Percentiles rank a stretch among this genome's conserved stretches.
These are phyloP conservation scores for Pontederia crassipes DNA, from an alignment of 176 grass and related monocot genomes.

Conservation along the genomic window DNA sequence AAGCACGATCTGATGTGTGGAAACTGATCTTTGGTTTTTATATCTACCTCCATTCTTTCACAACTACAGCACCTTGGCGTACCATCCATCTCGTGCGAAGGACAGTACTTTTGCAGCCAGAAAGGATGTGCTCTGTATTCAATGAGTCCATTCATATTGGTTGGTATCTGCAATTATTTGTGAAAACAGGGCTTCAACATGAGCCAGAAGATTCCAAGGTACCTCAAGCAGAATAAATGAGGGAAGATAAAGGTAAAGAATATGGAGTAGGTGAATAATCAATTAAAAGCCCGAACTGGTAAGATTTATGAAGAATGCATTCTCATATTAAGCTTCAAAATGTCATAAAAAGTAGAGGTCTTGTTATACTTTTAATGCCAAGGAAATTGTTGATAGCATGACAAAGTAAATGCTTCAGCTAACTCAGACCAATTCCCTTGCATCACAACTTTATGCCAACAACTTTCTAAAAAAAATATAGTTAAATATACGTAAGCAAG, in stretches of 20 bases:
- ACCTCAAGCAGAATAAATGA: background rate
- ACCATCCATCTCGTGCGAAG: slow-evolving; percentile 81
- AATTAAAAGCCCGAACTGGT: too few relatives aligned
- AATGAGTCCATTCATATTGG: slow-evolving; percentile 75
- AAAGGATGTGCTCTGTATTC: slow-evolving; percentile 95
- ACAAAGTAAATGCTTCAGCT: too few relatives aligned
- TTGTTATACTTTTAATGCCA: too few relatives aligned
- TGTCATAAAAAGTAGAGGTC: too few relatives aligned
- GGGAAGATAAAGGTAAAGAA: background rate
- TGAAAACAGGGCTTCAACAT: background rate
- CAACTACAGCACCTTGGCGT: slow-evolving; percentile 98
- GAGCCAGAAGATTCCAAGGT: slow-evolving; percentile 2
- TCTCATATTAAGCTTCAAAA: too few relatives aligned
- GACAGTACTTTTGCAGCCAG: slow-evolving; percentile 97
- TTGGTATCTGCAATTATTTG: slow-evolving; percentile 48
- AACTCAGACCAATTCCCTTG: too few relatives aligned
- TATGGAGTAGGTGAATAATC: too few relatives aligned
- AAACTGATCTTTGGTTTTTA: slow-evolving; percentile 4
- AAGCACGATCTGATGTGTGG: background rate
- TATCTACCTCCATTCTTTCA: slow-evolving; percentile 87
- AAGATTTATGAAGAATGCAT: too few relatives aligned
- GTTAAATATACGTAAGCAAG: slow-evolving; percentile 6
- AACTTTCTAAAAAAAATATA: background rate
- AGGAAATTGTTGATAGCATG: too few relatives aligned
- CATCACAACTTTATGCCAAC: too few relatives aligned